phyloP scores from a whole-genome alignment of 116 monocot genomes.

The Phalaenopsis hybrid region DNA sequence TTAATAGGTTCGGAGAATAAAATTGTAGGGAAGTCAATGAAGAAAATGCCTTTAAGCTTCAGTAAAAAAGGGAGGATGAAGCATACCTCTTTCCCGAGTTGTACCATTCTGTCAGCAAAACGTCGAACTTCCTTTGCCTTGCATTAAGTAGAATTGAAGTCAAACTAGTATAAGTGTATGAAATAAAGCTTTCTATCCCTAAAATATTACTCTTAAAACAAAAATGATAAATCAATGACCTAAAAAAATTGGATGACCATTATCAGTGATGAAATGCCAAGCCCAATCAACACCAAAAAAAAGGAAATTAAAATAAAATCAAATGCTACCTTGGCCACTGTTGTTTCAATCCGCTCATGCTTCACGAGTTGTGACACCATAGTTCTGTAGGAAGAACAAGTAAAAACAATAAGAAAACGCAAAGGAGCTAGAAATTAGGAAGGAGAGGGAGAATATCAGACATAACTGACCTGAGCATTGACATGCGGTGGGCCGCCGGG shows the following conservation, averaged over 20 bases:
- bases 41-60: neutral
- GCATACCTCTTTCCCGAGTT: constrained; percentile 83
- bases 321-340: constrained; percentile 67
- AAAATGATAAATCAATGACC: neutral
- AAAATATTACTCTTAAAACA: neutral
- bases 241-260: neutral
- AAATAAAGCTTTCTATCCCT: neutral
- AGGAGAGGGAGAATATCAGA: neutral
- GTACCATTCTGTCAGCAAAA: constrained; percentile 89
- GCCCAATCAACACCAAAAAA: neutral
- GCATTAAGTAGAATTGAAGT: constrained; percentile 4
- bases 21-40: neutral
- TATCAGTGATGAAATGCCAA: neutral
- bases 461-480: constrained; percentile 65
- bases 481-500: constrained; percentile 68
- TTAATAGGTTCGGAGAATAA: neutral
- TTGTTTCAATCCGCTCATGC: constrained; percentile 93
- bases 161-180: neutral
- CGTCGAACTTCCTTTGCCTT: constrained; percentile 96
- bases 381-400: constrained; percentile 34
- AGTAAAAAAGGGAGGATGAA: neutral
- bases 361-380: constrained; percentile 96
- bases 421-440: neutral
- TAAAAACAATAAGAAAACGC: neutral
- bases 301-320: neutral